Percentiles rank a stretch among this genome's conserved stretches.
Evolutionary conservation across 2,329 filamentous ascomycete genomes (phyloP).

Genomic region (Calonectria ilicicola): DNA sequence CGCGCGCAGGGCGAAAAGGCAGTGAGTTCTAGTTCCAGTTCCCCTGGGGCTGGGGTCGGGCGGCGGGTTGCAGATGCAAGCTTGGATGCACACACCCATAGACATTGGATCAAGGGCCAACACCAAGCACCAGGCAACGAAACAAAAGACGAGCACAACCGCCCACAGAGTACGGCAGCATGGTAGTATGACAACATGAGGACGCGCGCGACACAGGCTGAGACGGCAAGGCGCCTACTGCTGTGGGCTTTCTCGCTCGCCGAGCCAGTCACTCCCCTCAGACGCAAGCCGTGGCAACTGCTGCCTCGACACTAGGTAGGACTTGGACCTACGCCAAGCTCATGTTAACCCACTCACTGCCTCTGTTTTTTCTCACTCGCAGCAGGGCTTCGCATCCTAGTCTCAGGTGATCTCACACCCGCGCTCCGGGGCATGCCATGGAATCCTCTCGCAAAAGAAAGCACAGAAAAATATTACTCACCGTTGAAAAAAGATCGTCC

Average conservation of each 20-base stretch:
- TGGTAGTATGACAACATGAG: too few species aligned
- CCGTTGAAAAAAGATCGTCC: background rate
- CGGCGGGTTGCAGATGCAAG: background rate
- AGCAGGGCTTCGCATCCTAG: constrained; percentile 8
- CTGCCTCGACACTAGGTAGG: background rate
- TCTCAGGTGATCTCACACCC: constrained; percentile 10
- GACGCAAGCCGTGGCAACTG: background rate
- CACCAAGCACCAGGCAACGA: background rate
- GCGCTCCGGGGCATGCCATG: background rate
- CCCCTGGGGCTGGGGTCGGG: too few species aligned
- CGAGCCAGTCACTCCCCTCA: background rate
- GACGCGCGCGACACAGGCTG: background rate
- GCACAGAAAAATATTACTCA: background rate
- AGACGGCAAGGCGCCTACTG: background rate
- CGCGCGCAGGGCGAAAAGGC: background rate
- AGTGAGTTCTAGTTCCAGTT: background rate
- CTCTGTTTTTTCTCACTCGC: background rate
- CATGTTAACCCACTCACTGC: constrained; percentile 1
- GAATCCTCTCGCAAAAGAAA: background rate
- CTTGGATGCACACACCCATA: too few species aligned
- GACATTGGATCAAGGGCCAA: background rate
- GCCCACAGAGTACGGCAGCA: background rate
- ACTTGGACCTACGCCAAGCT: background rate
- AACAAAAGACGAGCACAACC: background rate
- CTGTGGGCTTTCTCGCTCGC: background rate